Evolutionary conservation across 2,329 filamentous ascomycete genomes (phyloP), one percentile per base, ranked within the genome.

Genomic region (Penicillium decumbens): DNA sequence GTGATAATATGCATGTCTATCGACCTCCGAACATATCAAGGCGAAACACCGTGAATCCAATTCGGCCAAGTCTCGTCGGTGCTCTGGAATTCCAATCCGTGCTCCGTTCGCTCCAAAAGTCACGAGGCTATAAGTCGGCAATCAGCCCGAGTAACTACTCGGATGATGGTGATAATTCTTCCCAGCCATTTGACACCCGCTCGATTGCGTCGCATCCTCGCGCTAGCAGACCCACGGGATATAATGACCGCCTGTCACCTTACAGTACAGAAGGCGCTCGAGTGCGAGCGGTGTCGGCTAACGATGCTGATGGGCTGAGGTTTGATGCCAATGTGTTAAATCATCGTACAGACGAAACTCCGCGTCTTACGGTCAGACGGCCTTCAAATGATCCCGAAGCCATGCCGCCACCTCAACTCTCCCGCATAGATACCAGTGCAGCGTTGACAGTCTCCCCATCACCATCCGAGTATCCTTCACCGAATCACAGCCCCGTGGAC

Each of bases 1-100:
- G 87, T 33, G 93, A 85, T 67, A 95, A 89, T 67, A 98, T 98
- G 93, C 87, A 92, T 49, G 79, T 97, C 25, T 84, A 83, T 57
- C 82, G 89, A 20, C 82, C 88, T 28, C 77, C 82, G 41, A 78
- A 78, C 39, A 80, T 83, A 10, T 54, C 59, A 55, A 82, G 86
- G 57, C 85, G 85, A 56, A 89, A 79, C 41, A 83, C 89, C 2
- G 80, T 91, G 53, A 92, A 85, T 6, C 87, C 90, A 0, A 96
- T 98, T 54, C 81, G 93, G 38, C 92, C 93, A 1, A 97, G 93
- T 74, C 75, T 98, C 41, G 86, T 98, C 3, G 93, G 93, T 38
- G 93, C 89, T 7, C 76, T 98, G 49, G 93, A 98, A 70, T 98
- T 98, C 61, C 82, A 91, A 60, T 92, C 92, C 2, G 86, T 95